Base-by-base conservation (phyloP, 75 land plant species). In the Larix kaempferi region DNA sequence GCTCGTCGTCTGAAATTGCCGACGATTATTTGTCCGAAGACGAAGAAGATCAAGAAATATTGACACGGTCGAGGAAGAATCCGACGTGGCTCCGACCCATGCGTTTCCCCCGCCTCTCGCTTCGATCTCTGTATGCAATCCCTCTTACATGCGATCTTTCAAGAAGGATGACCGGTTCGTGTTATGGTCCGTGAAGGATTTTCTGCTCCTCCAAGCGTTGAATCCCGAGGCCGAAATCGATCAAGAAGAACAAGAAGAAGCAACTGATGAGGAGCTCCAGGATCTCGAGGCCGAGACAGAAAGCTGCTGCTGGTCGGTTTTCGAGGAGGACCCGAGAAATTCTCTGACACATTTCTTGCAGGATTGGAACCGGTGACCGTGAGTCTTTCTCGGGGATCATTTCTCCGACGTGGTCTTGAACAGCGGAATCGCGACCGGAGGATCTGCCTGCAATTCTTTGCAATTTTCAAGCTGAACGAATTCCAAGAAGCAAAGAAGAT, bases 151-250 rank as follows among this genome's bases (percentile, higher is more conserved):
- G 73, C 73, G 54, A 41, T 69, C 73, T 41, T 69, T 69, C 73
- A 69, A 69, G 73, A 69, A 69, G 22, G 73, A 69, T 54, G 73
- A 54, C 73, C 73, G 73, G 5, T 69, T 69, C 54, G 49, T 69
- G 22, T 3, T 69, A n/a, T 54, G 41, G 23, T 69, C 73, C 11
- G 73, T 69, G 22, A 69, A 69, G 73, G 22, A 37, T 2, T 3
- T 41, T 41, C 23, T 13, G 13, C 73, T 41, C 1, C 73, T 44
- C 11, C 19, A 5, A 22, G 52, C 14, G 4, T 41, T 15, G 5
- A 21, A n/a, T n/a, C 73, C 25, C 14, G 25, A 41, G 13, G n/a
- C 2, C 41, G 73, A 41, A 69, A 41, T 69, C 3, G 13, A 39
- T 37, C 25, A 12, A 39, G 73, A 69, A n/a, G 52, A 69, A 41